phyloP scores from a whole-genome alignment of 192 early-diverging fungal species.

The Powellomyces hirtus region DNA sequence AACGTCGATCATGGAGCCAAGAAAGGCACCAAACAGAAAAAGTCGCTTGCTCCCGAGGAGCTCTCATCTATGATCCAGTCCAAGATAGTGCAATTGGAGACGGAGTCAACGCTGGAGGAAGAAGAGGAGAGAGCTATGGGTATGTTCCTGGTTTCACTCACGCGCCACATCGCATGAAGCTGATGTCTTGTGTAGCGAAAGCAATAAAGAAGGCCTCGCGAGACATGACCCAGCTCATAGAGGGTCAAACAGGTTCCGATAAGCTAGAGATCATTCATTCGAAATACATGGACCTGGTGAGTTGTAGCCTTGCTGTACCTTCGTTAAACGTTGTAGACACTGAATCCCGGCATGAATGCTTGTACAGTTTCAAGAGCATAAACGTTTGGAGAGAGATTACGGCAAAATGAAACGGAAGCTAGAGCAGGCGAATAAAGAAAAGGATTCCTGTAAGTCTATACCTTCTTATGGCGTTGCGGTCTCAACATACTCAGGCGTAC shows the following conservation, averaged over 20 bases:
- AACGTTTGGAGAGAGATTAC: constrained; percentile 54
- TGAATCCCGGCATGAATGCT: too few species aligned
- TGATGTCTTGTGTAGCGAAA: constrained; percentile 37
- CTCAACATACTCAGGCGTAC: too few species aligned
- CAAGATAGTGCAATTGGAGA: constrained; percentile 58
- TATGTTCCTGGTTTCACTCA: too few species aligned
- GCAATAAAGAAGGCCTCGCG: constrained; percentile 58
- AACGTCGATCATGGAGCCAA: neutral
- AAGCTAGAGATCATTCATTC: constrained; percentile 49
- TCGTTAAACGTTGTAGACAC: too few species aligned
- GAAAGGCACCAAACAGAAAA: constrained; percentile 21
- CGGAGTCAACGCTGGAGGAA: constrained; percentile 42
- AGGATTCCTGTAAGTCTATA: constrained; percentile 42
- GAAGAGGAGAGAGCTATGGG: constrained; percentile 61
- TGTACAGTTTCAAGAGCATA: constrained; percentile 58
- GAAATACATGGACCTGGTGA: constrained; percentile 62
- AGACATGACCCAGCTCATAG: constrained; percentile 49
- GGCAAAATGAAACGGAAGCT: constrained; percentile 43
- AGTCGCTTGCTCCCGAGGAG: constrained; percentile 46
- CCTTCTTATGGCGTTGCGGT: too few species aligned
- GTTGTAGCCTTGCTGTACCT: too few species aligned
- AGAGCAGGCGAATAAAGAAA: constrained; percentile 51
- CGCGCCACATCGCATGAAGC: too few species aligned
- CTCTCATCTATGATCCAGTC: constrained; percentile 53
- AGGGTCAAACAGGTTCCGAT: constrained; percentile 44